Evolutionary conservation across 148 eudicot species (phyloP).

Genomic region (Persicaria maculosa): DNA sequence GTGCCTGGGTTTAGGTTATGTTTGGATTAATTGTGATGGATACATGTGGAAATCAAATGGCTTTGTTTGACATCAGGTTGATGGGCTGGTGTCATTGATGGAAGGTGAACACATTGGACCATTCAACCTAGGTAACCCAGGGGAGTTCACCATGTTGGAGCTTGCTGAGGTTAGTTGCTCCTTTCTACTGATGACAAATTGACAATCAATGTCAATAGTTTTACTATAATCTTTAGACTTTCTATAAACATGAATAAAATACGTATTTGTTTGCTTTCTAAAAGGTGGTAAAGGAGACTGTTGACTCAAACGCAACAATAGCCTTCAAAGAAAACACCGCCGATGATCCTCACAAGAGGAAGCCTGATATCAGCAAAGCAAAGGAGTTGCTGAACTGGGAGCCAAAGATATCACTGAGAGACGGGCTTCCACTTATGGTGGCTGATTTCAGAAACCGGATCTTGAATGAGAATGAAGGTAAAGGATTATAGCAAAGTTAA

Average conservation of each 20-base stretch:
- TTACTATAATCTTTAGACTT: neutral
- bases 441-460: constrained; percentile 71
- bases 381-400: constrained; percentile 83
- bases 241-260: neutral
- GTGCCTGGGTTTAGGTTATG: neutral
- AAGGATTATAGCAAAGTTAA: constrained; percentile 20
- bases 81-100: constrained; percentile 82
- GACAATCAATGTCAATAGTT: neutral
- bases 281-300: constrained; percentile 76
- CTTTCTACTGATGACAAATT: neutral
- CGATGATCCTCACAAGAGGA: constrained; percentile 88
- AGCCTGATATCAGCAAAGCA: constrained; percentile 85
- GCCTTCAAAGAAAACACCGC: constrained; percentile 63
- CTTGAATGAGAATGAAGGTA: constrained; percentile 67
- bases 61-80: constrained; percentile 37
- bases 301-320: constrained; percentile 73
- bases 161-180: constrained; percentile 64
- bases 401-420: constrained; percentile 62
- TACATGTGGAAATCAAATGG: neutral
- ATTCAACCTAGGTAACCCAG: constrained; percentile 84
- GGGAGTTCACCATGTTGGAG: constrained; percentile 92
- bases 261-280: neutral
- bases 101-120: constrained; percentile 89
- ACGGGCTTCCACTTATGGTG: constrained; percentile 80
- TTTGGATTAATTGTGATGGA: constrained; percentile 4